Base-by-base conservation (phyloP, 2,329 filamentous ascomycete genomes). In the Biscogniauxia sp. region DNA sequence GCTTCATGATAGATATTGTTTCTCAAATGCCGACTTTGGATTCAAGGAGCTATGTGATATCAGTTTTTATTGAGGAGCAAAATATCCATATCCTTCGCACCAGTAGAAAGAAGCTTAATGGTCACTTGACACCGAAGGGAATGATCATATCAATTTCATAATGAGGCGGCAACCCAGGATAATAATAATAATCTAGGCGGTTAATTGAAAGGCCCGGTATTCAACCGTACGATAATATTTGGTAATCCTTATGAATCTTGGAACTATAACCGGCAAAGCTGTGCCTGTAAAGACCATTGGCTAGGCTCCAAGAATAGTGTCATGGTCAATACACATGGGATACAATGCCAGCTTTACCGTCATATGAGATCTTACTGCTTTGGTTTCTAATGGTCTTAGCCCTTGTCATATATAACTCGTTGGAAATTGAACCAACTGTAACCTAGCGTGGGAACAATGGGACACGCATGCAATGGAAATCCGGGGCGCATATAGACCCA, bases 141-240 rank as follows among this genome's bases (percentile, higher is more conserved):
- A 25, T 19, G 19, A 17, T 51, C 32, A 41, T 17, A 20, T 11
- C 52, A 56, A n/a, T 52, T 19, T 13, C 19, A 54, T 51, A 26
- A 2, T 53, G 51, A 58, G 13, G 32, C 57, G 20, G 26, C 62
- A 60, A 54, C 49, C 49, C 62, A 61, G 62, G 58, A 32, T 57
- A 55, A 64, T 59, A 54, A 51, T 57, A 50, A 62, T 56, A 63
- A 67, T 67, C 59, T 67, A 67, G 59, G 58, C 65, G 64, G 64
- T 45, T 65, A 66, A 63, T 50, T 61, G 55, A 52, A 51, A 60
- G 54, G 62, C 54, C 50, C 19, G 9, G 50, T 8, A 19, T 25
- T 4, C 11, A 15, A 17, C 19, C 6, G 3, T 25, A 17, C 1
- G 9, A 13, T 7, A 20, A 23, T 17, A 9, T 25, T 25, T 6